Evolutionary conservation across 192 early-diverging fungal species (phyloP).

Genomic region (Allomyces javanicus): DNA sequence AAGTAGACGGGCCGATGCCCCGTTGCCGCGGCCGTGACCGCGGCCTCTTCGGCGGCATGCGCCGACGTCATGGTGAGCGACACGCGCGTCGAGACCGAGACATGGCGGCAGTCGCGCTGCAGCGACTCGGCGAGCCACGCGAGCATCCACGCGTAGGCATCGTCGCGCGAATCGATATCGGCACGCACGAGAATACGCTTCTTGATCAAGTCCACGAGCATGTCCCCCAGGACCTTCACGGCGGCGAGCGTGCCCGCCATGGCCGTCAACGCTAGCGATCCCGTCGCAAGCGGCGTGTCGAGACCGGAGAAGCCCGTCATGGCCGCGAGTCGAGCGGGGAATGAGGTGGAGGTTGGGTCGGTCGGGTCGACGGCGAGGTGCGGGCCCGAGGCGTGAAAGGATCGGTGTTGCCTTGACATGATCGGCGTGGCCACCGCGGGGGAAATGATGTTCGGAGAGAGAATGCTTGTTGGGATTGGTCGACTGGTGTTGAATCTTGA

Average conservation of each 20-base stretch:
- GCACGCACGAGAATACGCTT: constrained; percentile 3
- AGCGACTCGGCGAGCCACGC: constrained; percentile 8
- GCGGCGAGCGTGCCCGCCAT: background rate
- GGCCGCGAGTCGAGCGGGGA: no score
- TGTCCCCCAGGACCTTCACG: no score
- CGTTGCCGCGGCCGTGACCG: constrained; percentile 1
- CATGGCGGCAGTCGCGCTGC: constrained; percentile 3
- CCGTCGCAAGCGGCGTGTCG: no score
- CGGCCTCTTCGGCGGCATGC: constrained; percentile 2
- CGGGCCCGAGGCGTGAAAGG: no score
- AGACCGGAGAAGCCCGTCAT: no score
- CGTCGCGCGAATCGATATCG: constrained; percentile 6
- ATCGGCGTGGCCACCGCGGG: no score
- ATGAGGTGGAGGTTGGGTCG: no score
- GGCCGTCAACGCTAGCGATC: background rate
- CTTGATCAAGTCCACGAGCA: background rate
- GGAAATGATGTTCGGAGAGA: no score
- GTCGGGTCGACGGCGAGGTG: no score
- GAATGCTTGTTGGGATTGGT: no score
- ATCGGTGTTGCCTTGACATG: no score
- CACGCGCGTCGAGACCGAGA: constrained; percentile 3
- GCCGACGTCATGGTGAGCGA: constrained; percentile 4
- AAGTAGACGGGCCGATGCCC: constrained; percentile 6
- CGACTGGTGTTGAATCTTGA: no score
- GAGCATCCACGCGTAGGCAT: constrained; percentile 6